These are phyloP conservation scores for Pseudogymnoascus sp. DNA, from an alignment of 2,329 filamentous ascomycete species.

Conservation along the genomic window DNA sequence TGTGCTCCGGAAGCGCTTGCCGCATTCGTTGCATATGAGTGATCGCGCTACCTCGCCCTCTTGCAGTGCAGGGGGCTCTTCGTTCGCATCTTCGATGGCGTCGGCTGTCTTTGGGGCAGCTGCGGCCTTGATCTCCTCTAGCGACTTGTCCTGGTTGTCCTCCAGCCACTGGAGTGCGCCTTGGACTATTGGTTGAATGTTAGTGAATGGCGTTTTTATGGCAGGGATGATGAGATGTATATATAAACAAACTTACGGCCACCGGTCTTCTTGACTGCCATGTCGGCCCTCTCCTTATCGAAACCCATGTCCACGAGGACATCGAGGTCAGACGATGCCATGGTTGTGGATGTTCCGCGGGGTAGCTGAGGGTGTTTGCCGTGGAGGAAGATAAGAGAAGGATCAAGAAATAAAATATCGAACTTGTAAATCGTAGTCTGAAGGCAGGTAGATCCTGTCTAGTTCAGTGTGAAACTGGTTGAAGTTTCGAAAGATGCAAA, in stretches of 20 bases:
- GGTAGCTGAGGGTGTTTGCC: background rate
- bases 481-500: background rate
- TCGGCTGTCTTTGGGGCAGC: conserved; percentile 35
- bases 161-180: conserved; percentile 93
- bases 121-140: conserved; percentile 67
- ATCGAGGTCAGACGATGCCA: conserved; percentile 53
- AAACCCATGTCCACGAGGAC: conserved; percentile 68
- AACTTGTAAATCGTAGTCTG: background rate
- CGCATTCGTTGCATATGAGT: conserved; percentile 89
- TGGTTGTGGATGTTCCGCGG: conserved; percentile 30
- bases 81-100: conserved; percentile 43
- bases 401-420: background rate
- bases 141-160: conserved; percentile 75
- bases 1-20: conserved; percentile 78
- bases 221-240: background rate
- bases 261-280: conserved; percentile 78
- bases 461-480: background rate
- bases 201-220: background rate
- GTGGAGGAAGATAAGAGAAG: background rate
- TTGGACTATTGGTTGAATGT: conserved; percentile 50
- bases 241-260: conserved; percentile 50
- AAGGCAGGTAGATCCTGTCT: background rate
- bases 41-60: conserved; percentile 67
- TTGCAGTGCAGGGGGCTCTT: conserved; percentile 58
- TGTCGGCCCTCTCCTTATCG: conserved; percentile 68